Base-by-base conservation (phyloP, 2,329 filamentous ascomycete genomes). In the Ophiostoma tasmaniense region DNA sequence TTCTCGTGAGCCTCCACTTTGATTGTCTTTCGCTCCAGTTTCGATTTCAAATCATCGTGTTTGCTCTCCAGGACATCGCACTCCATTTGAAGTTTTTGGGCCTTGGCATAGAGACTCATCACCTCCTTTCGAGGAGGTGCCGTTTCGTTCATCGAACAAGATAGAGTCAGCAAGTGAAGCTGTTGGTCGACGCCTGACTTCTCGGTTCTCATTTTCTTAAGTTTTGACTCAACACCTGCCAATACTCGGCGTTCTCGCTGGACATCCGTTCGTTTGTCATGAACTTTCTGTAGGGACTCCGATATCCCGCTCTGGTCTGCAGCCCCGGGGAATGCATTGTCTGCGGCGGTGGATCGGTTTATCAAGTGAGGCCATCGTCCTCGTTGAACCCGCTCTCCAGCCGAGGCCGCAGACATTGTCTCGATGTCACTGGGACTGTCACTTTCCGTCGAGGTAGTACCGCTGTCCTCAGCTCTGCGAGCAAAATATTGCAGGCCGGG, bases 21-120 rank as follows among this genome's bases (percentile, higher is more conserved):
- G 17, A 30, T 22, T 13, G 28, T 20, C 25, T 62, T 35, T 10
- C 30, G 59, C 28, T 71, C 66, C 14, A 68, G 66, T 28, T 59
- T 55, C 8, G 66, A 37, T 22, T 68, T 67, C 20, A 80, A 71
- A 7, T 70, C 73, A 37, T 77, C 74, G 3, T 76, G 76, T 61
- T 80, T 77, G 45, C 79, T 74, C 33, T 78, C 74, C 50, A 80
- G 45, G 0, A 35, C 50, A 22, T 67, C 55, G 45, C 67, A 70
- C 20, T 66, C 52, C n/a, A 52, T 55, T 3, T 68, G 35, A 7
- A 69, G 61, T 1, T 11, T 28, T n/a, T 69, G 66, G 2, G 65
- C 59, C 11, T n/a, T 62, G 30, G 13, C 20, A 35, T 35, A 33
- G 28, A 62, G 59, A 13, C 35, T 3, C 17, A 62, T 20, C 3